Evolutionary conservation across 257 asterid species (phyloP), one percentile per base, ranked within the genome.

Genomic region (Capsicum rhomboideum): DNA sequence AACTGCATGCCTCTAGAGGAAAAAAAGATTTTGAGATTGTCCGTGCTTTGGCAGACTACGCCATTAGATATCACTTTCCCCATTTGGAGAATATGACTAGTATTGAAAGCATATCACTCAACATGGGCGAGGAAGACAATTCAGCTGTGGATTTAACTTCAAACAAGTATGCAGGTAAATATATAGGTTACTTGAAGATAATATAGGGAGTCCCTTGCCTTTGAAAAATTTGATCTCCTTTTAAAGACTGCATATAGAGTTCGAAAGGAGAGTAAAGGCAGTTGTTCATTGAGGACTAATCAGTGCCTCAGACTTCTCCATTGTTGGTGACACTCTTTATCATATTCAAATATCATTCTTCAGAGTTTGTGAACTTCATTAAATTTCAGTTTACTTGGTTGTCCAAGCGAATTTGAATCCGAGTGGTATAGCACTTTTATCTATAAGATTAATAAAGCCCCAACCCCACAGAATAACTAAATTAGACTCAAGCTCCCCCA

Each of bases 1-100:
- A 97, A 89, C 86, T 97, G 81, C 99, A 97, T 86, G 98, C 99
- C 75, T 87, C 92, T 18, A 92, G 99, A 88, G 96, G 96, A 85
- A 90, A 91, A 85, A 94, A 90, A 53, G 96, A 93, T 88, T 83
- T 92, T 85, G 93, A 85, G 80, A 90, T 95, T 72, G 95, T 97
- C 84, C 95, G 93, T 82, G 86, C 89, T 84, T 87, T 97, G 89
- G 97, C 98, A 81, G 97, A 97, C 84, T 97, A 92, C 88, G 87
- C 93, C 79, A 93, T 97, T 84, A 89, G 88, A 87, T 92, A 95
- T 87, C 99, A 97, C 90, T 97, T 90, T 86, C 92, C 96, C 61
- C 98, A 93, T 90, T 85, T 97, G 79, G 94, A 95, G 87, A 95
- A 91, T 86, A 91, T 93, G 86, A 89, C 91, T 87, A 92, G 88